A percentile compares a stretch with the other conserved stretches of the same genome.
Evolutionary conservation across 805 yeast genomes (phyloP).

Genomic region (Teunomyces lycoperdinae): DNA sequence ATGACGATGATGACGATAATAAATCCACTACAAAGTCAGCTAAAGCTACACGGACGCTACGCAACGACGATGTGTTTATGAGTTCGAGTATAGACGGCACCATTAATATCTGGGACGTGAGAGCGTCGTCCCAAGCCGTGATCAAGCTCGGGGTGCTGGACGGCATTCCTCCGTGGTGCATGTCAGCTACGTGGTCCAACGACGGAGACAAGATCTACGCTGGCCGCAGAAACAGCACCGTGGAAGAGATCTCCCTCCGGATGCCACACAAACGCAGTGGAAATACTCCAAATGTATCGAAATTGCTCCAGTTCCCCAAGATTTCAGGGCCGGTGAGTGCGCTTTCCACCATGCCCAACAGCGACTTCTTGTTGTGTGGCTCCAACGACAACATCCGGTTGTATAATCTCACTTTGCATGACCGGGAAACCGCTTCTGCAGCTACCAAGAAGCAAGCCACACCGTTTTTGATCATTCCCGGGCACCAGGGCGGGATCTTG

Average conservation of each 20-base stretch:
- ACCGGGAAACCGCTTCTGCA: slow-evolving; percentile 22
- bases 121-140: slow-evolving; percentile 44
- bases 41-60: slow-evolving; percentile 19
- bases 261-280: slow-evolving; percentile 45
- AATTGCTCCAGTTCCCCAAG: slow-evolving; percentile 69
- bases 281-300: slow-evolving; percentile 47
- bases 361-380: slow-evolving; percentile 77
- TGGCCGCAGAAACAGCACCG: slow-evolving; percentile 86
- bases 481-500: slow-evolving; percentile 91
- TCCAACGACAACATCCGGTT: slow-evolving; percentile 86
- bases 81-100: slow-evolving; percentile 84
- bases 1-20: slow-evolving; percentile 12
- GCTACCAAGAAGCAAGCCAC: slow-evolving; percentile 42
- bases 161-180: slow-evolving; percentile 91
- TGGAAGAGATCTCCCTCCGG: slow-evolving; percentile 70
- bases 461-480: slow-evolving; percentile 90
- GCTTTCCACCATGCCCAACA: slow-evolving; percentile 76
- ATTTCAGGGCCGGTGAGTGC: slow-evolving; percentile 90
- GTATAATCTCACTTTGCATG: slow-evolving; percentile 63
- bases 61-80: slow-evolving; percentile 56
- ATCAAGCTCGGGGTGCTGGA: slow-evolving; percentile 54
- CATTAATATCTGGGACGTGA: slow-evolving; percentile 76
- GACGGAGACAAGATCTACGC: slow-evolving; percentile 77
- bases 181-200: slow-evolving; percentile 82
- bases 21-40: slow-evolving; percentile 4